Conservation (phyloP, 2,329 filamentous ascomycete species). For the Alternaria gaisen region DNA sequence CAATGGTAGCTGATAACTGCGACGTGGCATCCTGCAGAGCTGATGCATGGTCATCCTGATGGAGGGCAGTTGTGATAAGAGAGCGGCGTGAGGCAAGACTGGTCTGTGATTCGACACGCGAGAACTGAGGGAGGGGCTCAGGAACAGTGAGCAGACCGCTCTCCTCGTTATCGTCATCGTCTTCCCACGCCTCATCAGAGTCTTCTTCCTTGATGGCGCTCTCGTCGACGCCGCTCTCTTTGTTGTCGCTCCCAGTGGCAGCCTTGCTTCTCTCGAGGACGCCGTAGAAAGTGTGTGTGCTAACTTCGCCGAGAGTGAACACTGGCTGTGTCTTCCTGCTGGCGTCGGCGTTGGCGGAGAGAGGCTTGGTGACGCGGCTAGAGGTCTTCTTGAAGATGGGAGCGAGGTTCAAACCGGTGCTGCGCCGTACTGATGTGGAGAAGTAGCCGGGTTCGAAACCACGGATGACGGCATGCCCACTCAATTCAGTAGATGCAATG, state of each 20-base stretch:
- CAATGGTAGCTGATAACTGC: conserved; percentile 62
- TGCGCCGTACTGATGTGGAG: conserved; percentile 72
- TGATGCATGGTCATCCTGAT: conserved; percentile 76
- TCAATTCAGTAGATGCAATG: conserved; percentile 69
- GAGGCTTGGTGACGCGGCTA: conserved; percentile 39
- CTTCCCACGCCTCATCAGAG: conserved; percentile 63
- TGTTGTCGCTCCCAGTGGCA: conserved; percentile 66
- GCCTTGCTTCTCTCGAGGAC: conserved; percentile 65
- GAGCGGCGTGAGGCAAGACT: conserved; percentile 88
- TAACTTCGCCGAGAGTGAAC: conserved; percentile 79
- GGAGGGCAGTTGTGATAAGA: conserved; percentile 87
- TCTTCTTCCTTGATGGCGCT: conserved; percentile 71
- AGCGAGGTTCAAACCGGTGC: conserved; percentile 65
- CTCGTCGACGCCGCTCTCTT: conserved; percentile 67
- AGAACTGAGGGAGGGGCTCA: conserved; percentile 77
- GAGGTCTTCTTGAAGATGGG: conserved; percentile 66
- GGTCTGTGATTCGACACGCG: conserved; percentile 86
- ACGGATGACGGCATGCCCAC: conserved; percentile 76
- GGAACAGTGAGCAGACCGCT: conserved; percentile 85
- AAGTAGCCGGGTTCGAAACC: conserved; percentile 84
- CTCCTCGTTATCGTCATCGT: conserved; percentile 72
- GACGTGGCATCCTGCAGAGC: conserved; percentile 74
- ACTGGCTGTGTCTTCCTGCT: conserved; percentile 73
- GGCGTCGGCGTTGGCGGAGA: conserved; percentile 46
- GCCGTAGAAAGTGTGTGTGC: conserved; percentile 70